Base-by-base conservation (phyloP, 805 yeast genomes). In the Metschnikowia similis region DNA sequence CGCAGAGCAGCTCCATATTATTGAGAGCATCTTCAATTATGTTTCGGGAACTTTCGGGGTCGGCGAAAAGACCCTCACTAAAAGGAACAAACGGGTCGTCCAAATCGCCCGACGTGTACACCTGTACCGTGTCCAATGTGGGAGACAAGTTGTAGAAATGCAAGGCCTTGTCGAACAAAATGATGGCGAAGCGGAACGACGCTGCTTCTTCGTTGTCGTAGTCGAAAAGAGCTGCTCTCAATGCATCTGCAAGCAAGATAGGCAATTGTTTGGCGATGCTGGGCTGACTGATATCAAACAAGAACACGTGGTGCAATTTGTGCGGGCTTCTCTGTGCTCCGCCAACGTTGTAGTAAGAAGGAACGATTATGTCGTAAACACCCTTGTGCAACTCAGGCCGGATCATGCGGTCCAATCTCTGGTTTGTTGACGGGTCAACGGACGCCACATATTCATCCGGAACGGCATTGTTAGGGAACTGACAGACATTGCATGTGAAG, bases 401-500 rank as follows among this genome's bases (percentile, higher is more conserved):
- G 39, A 72, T 70, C 34, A 67, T 70, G 55, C 79, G 74, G 67
- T 89, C 96, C 8, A 79, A 66, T 57, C 96, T 75, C 47, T 79
- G 74, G 21, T 85, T 86, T 26, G 77, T 72, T 3, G 75, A 69
- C 6, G 65, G 59, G 58, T 84, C 89, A 7, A 85, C 65, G 31
- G 85, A 81, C 34, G 87, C 74, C 48, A 71, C 71, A 60, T 89
- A 90, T 35, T 84, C 90, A 8, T 66, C 64, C 0, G 96, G 88
- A 13, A 86, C 81, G 5, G 74, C 71, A 61, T 85, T 86, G 48
- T 89, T 79, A 13, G 74, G 67, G 57, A 86, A 87, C 53, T 82
- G 83, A 70, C 99, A 94, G 61, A 94, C 79, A 66, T 92, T 92
- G 74, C 99, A 94, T 10, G 81, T 74, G 66, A 89, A 87, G 50